A percentile compares a stretch with the other conserved stretches of the same genome.
Evolutionary conservation across 345 rosid species (phyloP).

Genomic region (Sisymbrium altissimum): DNA sequence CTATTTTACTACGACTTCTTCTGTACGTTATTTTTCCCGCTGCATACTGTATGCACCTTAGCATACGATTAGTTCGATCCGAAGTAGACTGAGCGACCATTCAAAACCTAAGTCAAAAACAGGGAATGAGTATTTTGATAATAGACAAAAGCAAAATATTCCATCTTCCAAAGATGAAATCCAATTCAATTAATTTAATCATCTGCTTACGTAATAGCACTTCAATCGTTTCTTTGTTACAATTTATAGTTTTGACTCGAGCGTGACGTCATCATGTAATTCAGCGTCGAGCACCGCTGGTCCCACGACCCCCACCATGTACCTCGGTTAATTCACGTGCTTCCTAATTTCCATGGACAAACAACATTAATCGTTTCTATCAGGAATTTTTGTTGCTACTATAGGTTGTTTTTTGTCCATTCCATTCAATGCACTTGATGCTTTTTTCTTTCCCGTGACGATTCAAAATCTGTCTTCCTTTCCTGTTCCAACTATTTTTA

Average conservation of each 20-base stretch:
- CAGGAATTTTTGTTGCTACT: conserved; percentile 5
- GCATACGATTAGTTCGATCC: too few species aligned
- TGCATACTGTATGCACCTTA: too few species aligned
- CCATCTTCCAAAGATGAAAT: not conserved
- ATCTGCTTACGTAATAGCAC: not conserved
- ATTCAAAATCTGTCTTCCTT: not conserved
- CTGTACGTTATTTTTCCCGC: too few species aligned
- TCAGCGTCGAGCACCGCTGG: conserved; percentile 17
- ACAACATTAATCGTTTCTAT: not conserved
- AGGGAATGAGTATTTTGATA: not conserved
- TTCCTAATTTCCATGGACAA: conserved; percentile 5
- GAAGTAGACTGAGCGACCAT: not conserved
- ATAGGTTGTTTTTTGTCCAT: conserved; percentile 25
- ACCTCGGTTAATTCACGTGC: conserved; percentile 28
- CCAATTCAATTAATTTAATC: not conserved
- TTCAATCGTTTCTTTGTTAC: not conserved
- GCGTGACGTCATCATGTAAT: conserved; percentile 12
- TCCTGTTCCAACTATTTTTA: not conserved
- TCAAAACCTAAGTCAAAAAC: not conserved
- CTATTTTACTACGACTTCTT: too few species aligned
- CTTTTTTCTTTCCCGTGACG: conserved; percentile 17
- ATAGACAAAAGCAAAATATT: not conserved
- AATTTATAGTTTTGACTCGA: not conserved
- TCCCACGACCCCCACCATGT: conserved; percentile 9
- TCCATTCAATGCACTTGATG: not conserved